Base-by-base conservation (phyloP, 2,329 filamentous ascomycete genomes). In the Aspergillus fumigatiaffinis region DNA sequence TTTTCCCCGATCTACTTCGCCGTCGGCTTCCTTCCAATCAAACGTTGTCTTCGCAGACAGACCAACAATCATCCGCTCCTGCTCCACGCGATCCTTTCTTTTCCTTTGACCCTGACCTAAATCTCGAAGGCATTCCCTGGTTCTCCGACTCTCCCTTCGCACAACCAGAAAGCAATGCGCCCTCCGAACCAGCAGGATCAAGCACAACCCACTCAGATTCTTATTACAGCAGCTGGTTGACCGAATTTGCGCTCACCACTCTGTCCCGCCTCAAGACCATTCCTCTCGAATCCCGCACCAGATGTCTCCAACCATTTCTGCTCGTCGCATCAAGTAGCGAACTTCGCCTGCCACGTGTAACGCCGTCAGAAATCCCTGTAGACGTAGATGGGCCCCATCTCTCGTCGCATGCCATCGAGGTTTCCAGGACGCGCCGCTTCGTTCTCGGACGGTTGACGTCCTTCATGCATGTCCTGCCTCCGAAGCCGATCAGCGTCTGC, bases 301-400 rank as follows among this genome's bases (percentile, higher is more conserved):
- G 80, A 59, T 82, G 80, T 55, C 75, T 82, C 10, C 81, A 84
- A 60, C 81, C 81, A 2, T 77, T 84, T 53, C 65, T 84, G 21
- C 73, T 84, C 3, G 78, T 83, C 21, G 77, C 79, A 1, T 74
- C 78, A 14, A 78, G 77, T 9, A 80, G 78, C 51, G 81, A 84
- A 61, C 73, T 84, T 17, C 76, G 80, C 17, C 71, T 79, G 28
- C 75, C 79, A 0, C 71, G 57, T 46, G 20, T 20, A 23, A 28
- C 49, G n/a, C n/a, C 56, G 51, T 26, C 23, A 8, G 12, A 41
- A 4, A 50, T 42, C 12, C 50, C 26, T 32, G 26, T 50, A 3
- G 58, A 55, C 21, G 50, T 50, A 23, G 55, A 50, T 38, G 60
- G 68, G 1, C 61, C 71, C 5, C 64, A 57, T 23, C 68, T 73